Conservation (phyloP, 129 eudicot species). For the Tagetes erecta region DNA sequence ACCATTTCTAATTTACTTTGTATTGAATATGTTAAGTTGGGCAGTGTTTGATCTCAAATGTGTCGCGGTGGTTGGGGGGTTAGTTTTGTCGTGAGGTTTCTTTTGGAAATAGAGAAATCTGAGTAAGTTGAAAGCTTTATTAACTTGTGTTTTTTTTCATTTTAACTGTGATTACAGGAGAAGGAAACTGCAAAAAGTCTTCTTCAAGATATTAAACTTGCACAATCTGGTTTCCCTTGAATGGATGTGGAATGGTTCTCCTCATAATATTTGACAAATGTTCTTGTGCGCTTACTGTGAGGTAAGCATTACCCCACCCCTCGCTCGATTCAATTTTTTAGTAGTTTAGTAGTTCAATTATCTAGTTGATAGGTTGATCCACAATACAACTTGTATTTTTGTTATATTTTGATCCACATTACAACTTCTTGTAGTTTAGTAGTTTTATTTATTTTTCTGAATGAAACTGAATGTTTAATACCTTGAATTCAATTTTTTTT, state of each 20-base stretch:
- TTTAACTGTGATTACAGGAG: slow-evolving; percentile 55
- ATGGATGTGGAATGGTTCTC: slow-evolving; percentile 17
- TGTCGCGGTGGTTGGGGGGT: no score
- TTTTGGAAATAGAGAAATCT: background rate
- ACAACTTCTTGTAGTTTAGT: slow-evolving; percentile 4
- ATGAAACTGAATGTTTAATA: background rate
- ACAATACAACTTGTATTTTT: slow-evolving; percentile 14
- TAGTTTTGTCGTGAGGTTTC: background rate
- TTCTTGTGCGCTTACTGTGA: background rate
- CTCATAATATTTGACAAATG: background rate
- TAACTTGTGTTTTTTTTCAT: background rate
- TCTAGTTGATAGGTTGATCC: slow-evolving; percentile 7
- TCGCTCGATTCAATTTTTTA: background rate
- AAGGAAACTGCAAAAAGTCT: slow-evolving; percentile 80
- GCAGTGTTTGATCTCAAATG: background rate
- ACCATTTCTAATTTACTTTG: background rate
- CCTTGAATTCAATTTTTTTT: background rate
- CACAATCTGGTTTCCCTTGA: slow-evolving; percentile 44
- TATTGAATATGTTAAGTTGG: background rate
- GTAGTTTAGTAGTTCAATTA: background rate
- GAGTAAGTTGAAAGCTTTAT: slow-evolving; percentile 17
- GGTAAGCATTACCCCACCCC: background rate
- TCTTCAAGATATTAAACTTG: slow-evolving; percentile 66
- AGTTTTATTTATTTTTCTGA: background rate
- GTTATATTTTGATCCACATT: background rate